Evolutionary conservation across 257 asterid genomes (phyloP).

Genomic region (Nyctanthes arbortristis): DNA sequence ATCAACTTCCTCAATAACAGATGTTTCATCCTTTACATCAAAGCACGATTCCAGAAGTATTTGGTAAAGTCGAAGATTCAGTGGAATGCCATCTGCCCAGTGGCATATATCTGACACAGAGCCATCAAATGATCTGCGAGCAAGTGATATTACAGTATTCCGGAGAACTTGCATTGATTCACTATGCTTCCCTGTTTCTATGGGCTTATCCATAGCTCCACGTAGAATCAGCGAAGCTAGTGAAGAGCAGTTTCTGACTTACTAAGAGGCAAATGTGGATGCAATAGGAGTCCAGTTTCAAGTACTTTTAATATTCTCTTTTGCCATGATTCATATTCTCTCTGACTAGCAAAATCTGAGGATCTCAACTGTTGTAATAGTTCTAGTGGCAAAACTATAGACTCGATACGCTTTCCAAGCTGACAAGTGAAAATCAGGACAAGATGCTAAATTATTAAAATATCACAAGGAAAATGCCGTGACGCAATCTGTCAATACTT

Average conservation of each 20-base stretch:
- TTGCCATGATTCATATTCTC: conserved; percentile 73
- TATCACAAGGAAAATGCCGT: not conserved
- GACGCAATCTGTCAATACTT: conserved; percentile 2
- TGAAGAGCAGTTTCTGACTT: conserved; percentile 47
- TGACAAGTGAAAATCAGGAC: conserved; percentile 32
- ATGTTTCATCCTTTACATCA: conserved; percentile 66
- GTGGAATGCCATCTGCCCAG: conserved; percentile 94
- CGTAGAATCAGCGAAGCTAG: conserved; percentile 58
- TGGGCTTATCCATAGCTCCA: conserved; percentile 53
- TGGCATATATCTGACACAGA: conserved; percentile 67
- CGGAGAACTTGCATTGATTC: conserved; percentile 62
- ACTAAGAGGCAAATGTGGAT: conserved; percentile 65
- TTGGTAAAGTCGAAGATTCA: conserved; percentile 68
- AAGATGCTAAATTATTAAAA: conserved; percentile 14
- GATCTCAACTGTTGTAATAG: conserved; percentile 62
- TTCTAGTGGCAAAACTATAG: conserved; percentile 84
- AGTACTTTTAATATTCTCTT: conserved; percentile 70
- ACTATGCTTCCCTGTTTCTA: conserved; percentile 66
- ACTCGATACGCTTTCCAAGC: conserved; percentile 82
- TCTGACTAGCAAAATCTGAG: conserved; percentile 64
- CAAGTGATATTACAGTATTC: conserved; percentile 53
- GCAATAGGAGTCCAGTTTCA: conserved; percentile 76
- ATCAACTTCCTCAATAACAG: conserved; percentile 82
- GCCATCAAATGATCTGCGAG: conserved; percentile 82
- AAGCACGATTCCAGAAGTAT: conserved; percentile 78